Conservation (phyloP, 1,284 basidiomycete species). For the Boletus hoseneyae region DNA sequence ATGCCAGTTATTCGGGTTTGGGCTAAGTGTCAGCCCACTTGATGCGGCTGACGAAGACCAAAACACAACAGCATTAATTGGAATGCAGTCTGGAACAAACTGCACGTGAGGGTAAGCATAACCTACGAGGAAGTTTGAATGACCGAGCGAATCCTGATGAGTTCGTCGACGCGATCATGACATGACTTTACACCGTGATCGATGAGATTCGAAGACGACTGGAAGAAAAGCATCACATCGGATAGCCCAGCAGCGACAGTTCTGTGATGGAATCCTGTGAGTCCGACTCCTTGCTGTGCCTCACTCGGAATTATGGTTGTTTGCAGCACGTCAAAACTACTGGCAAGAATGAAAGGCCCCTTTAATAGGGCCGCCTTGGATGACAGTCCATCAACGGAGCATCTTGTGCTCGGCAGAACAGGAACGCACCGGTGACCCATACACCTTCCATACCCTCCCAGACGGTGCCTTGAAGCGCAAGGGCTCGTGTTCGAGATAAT, state of each 20-base stretch:
- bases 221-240: too few species aligned
- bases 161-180: too few species aligned
- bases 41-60: neutral
- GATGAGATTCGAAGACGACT: too few species aligned
- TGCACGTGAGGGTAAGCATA: neutral
- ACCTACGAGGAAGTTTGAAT: neutral
- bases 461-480: slow-evolving; percentile 38
- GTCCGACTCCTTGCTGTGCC: too few species aligned
- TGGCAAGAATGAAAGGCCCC: slow-evolving; percentile 69
- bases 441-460: slow-evolving; percentile 54
- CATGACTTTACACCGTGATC: too few species aligned
- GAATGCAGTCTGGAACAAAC: neutral
- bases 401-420: neutral
- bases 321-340: too few species aligned
- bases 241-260: too few species aligned
- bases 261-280: too few species aligned
- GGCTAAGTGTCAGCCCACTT: slow-evolving; percentile 2
- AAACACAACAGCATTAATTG: neutral
- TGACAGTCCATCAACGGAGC: neutral
- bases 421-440: slow-evolving; percentile 59
- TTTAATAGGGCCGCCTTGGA: slow-evolving; percentile 47
- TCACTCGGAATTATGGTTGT: too few species aligned
- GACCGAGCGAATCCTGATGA: too few species aligned
- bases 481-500: slow-evolving; percentile 57
- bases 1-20: slow-evolving; percentile 5